These are phyloP conservation scores for Apocynum venetum DNA, from an alignment of 257 asterid species.

Conservation along the genomic window DNA sequence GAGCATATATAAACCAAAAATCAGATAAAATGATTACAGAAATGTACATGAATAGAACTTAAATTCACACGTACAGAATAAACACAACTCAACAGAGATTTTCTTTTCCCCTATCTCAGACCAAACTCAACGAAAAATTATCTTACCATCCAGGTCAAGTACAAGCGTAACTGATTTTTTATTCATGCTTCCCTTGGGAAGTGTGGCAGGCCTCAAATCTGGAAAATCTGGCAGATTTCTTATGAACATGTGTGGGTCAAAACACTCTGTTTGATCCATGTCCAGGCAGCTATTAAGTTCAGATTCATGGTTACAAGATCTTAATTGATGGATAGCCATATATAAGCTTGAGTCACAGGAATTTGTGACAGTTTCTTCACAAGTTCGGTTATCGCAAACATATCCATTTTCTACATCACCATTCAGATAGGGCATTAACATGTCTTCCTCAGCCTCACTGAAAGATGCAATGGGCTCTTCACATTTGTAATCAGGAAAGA, in stretches of 20 bases:
- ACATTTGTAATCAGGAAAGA: conserved; percentile 55
- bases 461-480: conserved; percentile 62
- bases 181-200: conserved; percentile 41
- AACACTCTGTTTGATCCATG: conserved; percentile 59
- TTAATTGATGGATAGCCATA: conserved; percentile 64
- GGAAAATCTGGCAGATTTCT: conserved; percentile 62
- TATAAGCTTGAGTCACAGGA: conserved; percentile 64
- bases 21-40: not conserved
- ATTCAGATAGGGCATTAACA: conserved; percentile 59
- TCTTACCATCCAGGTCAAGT: conserved; percentile 93
- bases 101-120: not conserved
- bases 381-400: conserved; percentile 36
- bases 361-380: conserved; percentile 34
- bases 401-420: conserved; percentile 45
- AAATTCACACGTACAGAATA: not conserved
- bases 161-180: conserved; percentile 60
- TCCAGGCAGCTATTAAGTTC: conserved; percentile 38
- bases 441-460: conserved; percentile 54
- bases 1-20: conserved; percentile 17
- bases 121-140: not conserved
- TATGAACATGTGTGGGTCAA: conserved; percentile 86
- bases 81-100: not conserved
- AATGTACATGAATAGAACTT: not conserved
- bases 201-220: conserved; percentile 40
- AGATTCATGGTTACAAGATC: conserved; percentile 52